Evolutionary conservation across 2,329 filamentous ascomycete species (phyloP).

Genomic region (Aspergillus fructus): DNA sequence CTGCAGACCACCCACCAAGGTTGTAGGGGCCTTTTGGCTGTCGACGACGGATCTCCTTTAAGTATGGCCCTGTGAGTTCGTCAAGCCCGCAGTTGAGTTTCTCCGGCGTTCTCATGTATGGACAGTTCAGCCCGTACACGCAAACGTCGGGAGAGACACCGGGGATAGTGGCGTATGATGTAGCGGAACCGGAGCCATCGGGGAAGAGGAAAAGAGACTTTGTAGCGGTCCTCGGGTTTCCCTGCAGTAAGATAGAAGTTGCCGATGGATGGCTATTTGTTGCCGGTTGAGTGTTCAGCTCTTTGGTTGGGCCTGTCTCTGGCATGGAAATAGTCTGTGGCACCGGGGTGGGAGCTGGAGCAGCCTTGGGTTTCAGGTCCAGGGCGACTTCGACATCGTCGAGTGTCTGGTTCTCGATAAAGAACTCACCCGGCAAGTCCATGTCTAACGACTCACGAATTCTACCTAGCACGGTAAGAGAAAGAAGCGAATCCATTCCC

Average conservation of each 20-base stretch:
- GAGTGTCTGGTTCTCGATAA: conserved; percentile 45
- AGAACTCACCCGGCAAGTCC: conserved; percentile 44
- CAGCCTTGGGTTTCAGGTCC: conserved; percentile 38
- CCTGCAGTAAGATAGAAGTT: conserved; percentile 44
- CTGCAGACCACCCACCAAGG: conserved; percentile 73
- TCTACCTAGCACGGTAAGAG: conserved; percentile 45
- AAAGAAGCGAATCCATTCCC: conserved; percentile 49
- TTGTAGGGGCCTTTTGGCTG: conserved; percentile 59
- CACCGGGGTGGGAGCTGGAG: conserved; percentile 7
- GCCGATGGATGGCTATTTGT: conserved; percentile 33
- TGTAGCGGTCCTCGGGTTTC: conserved; percentile 43
- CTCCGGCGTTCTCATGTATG: conserved; percentile 45
- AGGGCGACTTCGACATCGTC: conserved; percentile 40
- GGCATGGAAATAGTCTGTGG: conserved; percentile 23
- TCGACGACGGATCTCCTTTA: conserved; percentile 48
- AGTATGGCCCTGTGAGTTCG: conserved; percentile 37
- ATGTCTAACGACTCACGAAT: conserved; percentile 45
- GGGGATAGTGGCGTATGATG: conserved; percentile 46
- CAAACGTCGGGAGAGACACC: conserved; percentile 41
- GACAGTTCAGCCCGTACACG: conserved; percentile 45
- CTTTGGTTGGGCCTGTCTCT: conserved; percentile 22
- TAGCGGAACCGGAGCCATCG: conserved; percentile 48
- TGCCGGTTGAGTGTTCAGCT: conserved; percentile 15
- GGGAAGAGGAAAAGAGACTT: conserved; percentile 46
- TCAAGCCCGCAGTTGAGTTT: conserved; percentile 37